Evolutionary conservation across 2,329 filamentous ascomycete genomes (phyloP), one percentile per base, ranked within the genome.

Genomic region (Aureobasidium sp.): DNA sequence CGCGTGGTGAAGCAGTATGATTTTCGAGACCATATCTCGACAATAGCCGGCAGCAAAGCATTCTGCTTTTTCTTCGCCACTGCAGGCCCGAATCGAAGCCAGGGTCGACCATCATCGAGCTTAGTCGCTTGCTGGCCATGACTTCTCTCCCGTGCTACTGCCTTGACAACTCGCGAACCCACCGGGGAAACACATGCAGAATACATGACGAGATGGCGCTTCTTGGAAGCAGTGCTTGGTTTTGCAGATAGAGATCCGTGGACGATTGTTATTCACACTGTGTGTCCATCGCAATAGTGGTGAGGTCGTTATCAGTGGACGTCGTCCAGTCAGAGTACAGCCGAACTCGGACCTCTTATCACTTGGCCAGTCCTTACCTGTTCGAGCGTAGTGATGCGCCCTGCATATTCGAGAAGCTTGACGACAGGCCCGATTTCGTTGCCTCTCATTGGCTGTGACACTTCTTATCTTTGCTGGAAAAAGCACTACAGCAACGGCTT

Each of bases 171-270:
- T 30, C 25, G 42, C 9, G 13, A 8, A 37, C 1, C 21, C 42
- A 13, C 7, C 11, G 21, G 32, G 10, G 29, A 4, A 37, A 39
- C 30, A 50, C 45, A 48, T 48, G 30, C 42, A 37, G 32, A 59
- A 59, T 59, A 49, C 45, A 50, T 59, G 57, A 59, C 57, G 57
- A 11, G 16, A 49, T 59, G 57, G 57, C 57, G 57, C 16, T 32
- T n/a, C 45, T 59, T 59, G 45, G 57, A 32, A 41, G 34, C 45
- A 42, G 15, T 59, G 42, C 54, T 50, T 50, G 39, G 45, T 50
- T 41, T 59, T 34, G 30, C 57, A 37, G 29, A 29, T n/a, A 39
- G 6, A 37, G 45, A 16, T 9, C 15, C 3, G 27, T 34, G 36
- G 53, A 57, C 11, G 42, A 48, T 49, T 30, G 45, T 59, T 49